Evolutionary conservation across 805 yeast species (phyloP).

Genomic region (Yarrowia bubula): DNA sequence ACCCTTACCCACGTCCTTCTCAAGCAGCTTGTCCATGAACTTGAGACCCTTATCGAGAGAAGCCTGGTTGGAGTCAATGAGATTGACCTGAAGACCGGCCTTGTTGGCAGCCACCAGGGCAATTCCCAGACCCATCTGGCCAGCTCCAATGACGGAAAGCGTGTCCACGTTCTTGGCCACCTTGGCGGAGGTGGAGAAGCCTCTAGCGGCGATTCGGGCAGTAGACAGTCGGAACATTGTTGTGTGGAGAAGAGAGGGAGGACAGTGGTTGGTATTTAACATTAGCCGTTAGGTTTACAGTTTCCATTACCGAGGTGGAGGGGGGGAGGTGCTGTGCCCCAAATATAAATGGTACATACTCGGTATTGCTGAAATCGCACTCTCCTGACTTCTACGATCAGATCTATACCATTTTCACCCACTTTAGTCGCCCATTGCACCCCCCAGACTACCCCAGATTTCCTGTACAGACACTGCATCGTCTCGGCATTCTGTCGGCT

Average conservation of each 20-base stretch:
- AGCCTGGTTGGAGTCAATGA: conserved; percentile 40
- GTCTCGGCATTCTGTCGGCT: conserved; percentile 20
- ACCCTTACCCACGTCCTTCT: conserved; percentile 42
- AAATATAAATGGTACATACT: too few species aligned
- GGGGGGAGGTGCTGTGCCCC: too few species aligned
- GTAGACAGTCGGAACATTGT: conserved; percentile 18
- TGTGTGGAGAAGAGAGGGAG: neutral
- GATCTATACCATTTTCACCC: neutral
- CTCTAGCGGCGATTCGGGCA: conserved; percentile 15
- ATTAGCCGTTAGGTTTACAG: neutral
- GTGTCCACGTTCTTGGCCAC: conserved; percentile 30
- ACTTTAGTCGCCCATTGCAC: neutral
- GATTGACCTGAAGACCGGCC: conserved; percentile 41
- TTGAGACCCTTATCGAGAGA: conserved; percentile 39
- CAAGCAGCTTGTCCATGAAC: conserved; percentile 42
- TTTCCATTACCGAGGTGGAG: neutral
- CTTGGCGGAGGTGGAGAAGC: conserved; percentile 5
- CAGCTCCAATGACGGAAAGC: conserved; percentile 45
- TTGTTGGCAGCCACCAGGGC: conserved; percentile 45
- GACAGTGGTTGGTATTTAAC: neutral
- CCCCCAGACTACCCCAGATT: conserved; percentile 7
- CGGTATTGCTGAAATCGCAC: neutral
- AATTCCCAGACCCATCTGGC: conserved; percentile 48
- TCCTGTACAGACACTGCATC: neutral
- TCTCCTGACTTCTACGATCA: neutral